These are phyloP conservation scores for Metarhizium sp. DNA, from an alignment of 2,329 filamentous ascomycete species.

Conservation along the genomic window DNA sequence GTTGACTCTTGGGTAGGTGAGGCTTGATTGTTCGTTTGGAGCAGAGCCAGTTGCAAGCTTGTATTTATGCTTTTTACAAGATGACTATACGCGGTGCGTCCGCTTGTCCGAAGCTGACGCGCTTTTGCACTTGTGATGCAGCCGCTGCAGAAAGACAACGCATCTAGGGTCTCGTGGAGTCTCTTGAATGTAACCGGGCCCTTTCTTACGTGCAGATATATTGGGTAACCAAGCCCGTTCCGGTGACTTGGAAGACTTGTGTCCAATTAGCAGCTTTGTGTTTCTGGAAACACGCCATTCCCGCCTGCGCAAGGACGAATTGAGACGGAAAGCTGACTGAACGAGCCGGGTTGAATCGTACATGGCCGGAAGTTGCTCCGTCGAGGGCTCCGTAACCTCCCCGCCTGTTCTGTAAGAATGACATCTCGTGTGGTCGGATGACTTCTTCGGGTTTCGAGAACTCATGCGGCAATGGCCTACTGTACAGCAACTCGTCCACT, in stretches of 20 bases:
- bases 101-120: not conserved
- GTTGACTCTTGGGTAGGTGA: not conserved
- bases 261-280: not conserved
- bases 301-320: not conserved
- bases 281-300: not conserved
- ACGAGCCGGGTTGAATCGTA: too few relatives aligned
- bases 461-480: too few relatives aligned
- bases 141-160: not conserved
- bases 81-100: not conserved
- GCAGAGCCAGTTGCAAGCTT: not conserved
- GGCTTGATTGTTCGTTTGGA: not conserved
- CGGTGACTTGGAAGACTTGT: not conserved
- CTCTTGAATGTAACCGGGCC: not conserved
- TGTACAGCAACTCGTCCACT: too few relatives aligned
- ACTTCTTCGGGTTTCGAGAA: too few relatives aligned
- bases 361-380: too few relatives aligned
- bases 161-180: not conserved
- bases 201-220: not conserved
- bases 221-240: not conserved
- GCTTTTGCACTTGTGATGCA: not conserved
- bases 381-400: too few relatives aligned
- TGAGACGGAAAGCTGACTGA: too few relatives aligned
- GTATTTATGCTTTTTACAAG: not conserved
- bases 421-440: too few relatives aligned
- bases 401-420: too few relatives aligned